These are phyloP conservation scores for Hypholoma fasciculare DNA, from an alignment of 768 basidiomycete species.

Conservation along the genomic window DNA sequence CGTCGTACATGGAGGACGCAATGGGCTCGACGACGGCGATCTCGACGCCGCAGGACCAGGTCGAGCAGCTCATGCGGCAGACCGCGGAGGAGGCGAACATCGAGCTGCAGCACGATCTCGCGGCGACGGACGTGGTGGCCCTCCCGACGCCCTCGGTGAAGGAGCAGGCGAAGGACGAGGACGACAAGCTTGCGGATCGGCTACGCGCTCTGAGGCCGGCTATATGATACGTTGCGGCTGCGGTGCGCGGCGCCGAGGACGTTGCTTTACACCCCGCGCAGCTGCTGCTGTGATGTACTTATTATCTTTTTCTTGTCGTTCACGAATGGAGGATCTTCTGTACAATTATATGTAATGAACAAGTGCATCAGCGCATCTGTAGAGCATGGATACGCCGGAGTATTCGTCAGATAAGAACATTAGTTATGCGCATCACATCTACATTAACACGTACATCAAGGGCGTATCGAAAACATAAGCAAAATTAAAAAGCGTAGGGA, in stretches of 20 bases:
- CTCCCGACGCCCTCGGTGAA: constrained; percentile 54
- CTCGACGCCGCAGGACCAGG: constrained; percentile 95
- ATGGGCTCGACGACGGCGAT: constrained; percentile 93
- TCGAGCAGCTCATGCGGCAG: constrained; percentile 88
- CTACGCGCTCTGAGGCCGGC: constrained; percentile 86
- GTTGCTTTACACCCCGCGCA: neutral
- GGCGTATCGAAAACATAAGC: neutral
- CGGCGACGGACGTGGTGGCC: constrained; percentile 55
- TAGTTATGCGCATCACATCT: neutral
- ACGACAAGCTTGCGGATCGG: constrained; percentile 79
- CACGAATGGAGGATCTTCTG: neutral
- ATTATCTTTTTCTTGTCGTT: neutral
- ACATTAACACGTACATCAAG: constrained; percentile 3
- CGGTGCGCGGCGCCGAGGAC: neutral
- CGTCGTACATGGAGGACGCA: constrained; percentile 96
- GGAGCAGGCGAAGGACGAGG: constrained; percentile 72
- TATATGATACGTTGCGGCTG: constrained; percentile 34
- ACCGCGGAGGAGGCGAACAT: constrained; percentile 98
- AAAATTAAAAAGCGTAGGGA: neutral
- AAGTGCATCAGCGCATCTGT: neutral
- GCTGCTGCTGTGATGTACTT: neutral
- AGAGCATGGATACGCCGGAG: too few relatives aligned
- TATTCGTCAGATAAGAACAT: neutral
- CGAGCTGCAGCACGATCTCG: constrained; percentile 90
- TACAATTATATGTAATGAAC: constrained; percentile 8